phyloP scores from a whole-genome alignment of 2,329 filamentous ascomycete species.

The Rosellinia necatrix region DNA sequence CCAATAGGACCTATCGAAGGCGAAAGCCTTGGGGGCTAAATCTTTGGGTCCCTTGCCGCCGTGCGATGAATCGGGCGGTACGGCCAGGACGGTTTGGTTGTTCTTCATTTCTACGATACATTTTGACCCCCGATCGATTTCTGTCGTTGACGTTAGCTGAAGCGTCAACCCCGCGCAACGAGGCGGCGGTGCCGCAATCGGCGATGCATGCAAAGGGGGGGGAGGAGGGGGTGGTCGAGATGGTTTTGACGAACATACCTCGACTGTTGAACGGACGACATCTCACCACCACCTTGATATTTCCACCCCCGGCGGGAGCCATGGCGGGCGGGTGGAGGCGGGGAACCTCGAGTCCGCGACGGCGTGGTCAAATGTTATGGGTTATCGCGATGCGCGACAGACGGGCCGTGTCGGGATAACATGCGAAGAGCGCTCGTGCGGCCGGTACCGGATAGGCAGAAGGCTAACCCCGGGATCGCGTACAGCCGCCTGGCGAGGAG shows the following conservation, averaged over 20 bases:
- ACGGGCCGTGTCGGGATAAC: slow-evolving; percentile 19
- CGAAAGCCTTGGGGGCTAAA: slow-evolving; percentile 80
- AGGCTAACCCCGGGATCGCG: neutral
- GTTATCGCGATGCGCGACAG: slow-evolving; percentile 35
- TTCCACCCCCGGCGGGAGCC: slow-evolving; percentile 77
- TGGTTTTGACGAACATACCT: slow-evolving; percentile 66
- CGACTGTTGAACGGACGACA: slow-evolving; percentile 92
- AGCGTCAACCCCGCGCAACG: neutral
- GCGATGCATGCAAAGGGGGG: neutral
- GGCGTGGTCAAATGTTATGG: slow-evolving; percentile 27
- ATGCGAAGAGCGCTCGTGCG: slow-evolving; percentile 21
- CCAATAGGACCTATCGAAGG: slow-evolving; percentile 98
- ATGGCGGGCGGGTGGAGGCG: slow-evolving; percentile 49
- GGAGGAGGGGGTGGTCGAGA: too few relatives aligned
- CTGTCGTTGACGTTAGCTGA: slow-evolving; percentile 51
- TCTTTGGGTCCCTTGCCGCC: slow-evolving; percentile 70
- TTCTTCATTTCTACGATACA: slow-evolving; percentile 98
- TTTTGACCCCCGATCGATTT: slow-evolving; percentile 89
- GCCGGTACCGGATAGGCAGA: neutral
- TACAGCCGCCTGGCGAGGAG: slow-evolving; percentile 1
- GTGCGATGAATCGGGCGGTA: slow-evolving; percentile 66
- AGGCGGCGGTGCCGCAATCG: neutral
- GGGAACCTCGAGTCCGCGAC: slow-evolving; percentile 31
- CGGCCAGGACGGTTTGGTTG: slow-evolving; percentile 82
- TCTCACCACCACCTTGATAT: slow-evolving; percentile 99